Base-by-base conservation (phyloP, 257 asterid species). In the Przewalskia tangutica region DNA sequence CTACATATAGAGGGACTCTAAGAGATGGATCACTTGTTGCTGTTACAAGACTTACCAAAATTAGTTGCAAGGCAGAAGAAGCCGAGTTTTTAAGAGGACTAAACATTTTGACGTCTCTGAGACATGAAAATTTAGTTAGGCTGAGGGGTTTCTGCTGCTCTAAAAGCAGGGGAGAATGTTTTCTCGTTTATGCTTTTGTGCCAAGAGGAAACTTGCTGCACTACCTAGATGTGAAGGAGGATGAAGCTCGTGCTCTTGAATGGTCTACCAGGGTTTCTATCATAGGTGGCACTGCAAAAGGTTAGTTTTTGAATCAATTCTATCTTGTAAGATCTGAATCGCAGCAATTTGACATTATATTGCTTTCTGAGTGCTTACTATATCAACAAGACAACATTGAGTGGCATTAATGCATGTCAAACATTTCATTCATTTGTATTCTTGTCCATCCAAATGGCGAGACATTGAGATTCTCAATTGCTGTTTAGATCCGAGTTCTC, bases 71-170 rank as follows among this genome's bases (percentile, higher is more conserved):
- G 85, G 89, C 98, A 0, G 98, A 95, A 87, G 97, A 95, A 86
- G 77, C 89, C 13, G 99, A 93, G 82, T 95, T 95, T 87, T 88
- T 95, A 90, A 90, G 91, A 85, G 99, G 97, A 42, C 68, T 95
- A 23, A 89, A 86, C 5, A 13, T 82, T 5, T 73, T 95, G 83
- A 87, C 94, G 44, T 93, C 94, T 1, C 73, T 95, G 89, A 91
- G 93, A 88, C 93, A 95, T 59, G 99, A 93, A 32, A 93, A 91
- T 73, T 56, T 95, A 82, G 97, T 93, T 55, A 85, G 86, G 82
- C 65, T 93, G 83, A 87, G 98, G 86, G 99, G 99, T 10, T 93
- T 95, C 84, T 95, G 99, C 88, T 93, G 95, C 50, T 95, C 99
- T 12, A 86, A 85, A 83, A 94, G 91, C 40, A 88, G 98, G 36